A percentile compares a stretch with the other conserved stretches of the same genome.
Conservation (phyloP, 345 rosid species). For the Lagerstroemia speciosa region DNA sequence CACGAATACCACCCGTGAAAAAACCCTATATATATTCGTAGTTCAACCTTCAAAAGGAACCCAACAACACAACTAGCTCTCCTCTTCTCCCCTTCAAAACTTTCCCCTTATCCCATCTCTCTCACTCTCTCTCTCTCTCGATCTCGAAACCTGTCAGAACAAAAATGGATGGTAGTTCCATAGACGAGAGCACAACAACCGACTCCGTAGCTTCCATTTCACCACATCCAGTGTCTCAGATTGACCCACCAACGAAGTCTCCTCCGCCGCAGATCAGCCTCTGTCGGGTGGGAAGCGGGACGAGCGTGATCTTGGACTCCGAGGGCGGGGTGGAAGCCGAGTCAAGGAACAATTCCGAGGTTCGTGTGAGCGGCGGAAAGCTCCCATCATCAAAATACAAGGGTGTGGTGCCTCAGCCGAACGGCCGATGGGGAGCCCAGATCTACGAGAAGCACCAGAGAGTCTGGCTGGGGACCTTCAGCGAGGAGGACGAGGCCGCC, state of each 20-base stretch:
- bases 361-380: constrained; percentile 8
- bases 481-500: constrained; percentile 50
- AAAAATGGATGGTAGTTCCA: constrained; percentile 17
- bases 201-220: constrained; percentile 18
- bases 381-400: constrained; percentile 32
- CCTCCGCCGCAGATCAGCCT: constrained; percentile 20
- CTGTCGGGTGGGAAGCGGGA: constrained; percentile 21
- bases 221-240: constrained; percentile 12
- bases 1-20: neutral
- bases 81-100: neutral
- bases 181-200: constrained; percentile 28
- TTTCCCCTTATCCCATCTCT: neutral
- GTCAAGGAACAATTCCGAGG: constrained; percentile 10
- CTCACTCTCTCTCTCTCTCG: neutral
- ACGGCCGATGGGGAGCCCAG: constrained; percentile 58
- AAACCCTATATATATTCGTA: neutral
- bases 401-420: constrained; percentile 51
- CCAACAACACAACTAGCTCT: neutral
- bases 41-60: neutral
- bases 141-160: neutral
- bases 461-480: constrained; percentile 54
- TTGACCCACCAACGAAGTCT: neutral
- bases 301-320: constrained; percentile 12
- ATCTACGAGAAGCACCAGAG: constrained; percentile 57
- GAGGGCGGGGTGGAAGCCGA: constrained; percentile 19